Evolutionary conservation across 2,329 filamentous ascomycete species (phyloP), one percentile per base, ranked within the genome.

Genomic region (Stagonosporopsis rhizophila): DNA sequence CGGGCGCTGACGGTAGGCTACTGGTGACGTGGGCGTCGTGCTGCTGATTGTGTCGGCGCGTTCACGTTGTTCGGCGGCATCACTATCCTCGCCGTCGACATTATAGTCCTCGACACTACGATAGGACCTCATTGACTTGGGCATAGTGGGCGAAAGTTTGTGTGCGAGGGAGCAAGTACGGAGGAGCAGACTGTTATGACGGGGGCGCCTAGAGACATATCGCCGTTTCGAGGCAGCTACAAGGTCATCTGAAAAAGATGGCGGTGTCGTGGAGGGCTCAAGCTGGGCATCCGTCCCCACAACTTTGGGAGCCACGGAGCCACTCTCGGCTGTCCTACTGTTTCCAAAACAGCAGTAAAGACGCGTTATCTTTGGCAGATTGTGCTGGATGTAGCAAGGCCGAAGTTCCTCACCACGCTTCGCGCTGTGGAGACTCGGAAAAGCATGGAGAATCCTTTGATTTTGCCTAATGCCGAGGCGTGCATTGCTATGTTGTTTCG

Each of bases 61-160:
- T 57, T 73, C 68, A 40, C 66, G 65, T 44, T 63, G 65, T 54
- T 72, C 66, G 52, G 67, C 65, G 45, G 70, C 66, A 45, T 73
- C 66, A 51, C 73, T 70, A 52, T 75, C 45, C 35, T 68, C 62
- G 42, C 73, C 69, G 52, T 74, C 69, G 59, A 72, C 73, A 56
- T 75, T 67, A 50, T 69, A 62, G 63, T 62, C 56, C 58, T 71
- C 69, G 58, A 75, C 60, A 58, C 71, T 77, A 52, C 65, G 72
- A 59, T 69, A 75, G 17, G 75, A 76, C 40, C 60, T 67, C 37
- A 69, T 62, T 9, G 74, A 75, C 61, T 70, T 73, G 55, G 73
- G 67, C 73, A 75, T 75, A 54, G 65, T 64, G 66, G 34, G 41
- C 23, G n/a, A 41, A 30, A 23, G 53, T 44, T 52, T 37, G 35